phyloP scores from a whole-genome alignment of 352 stramenopile species.

The Ophiocytium majus region DNA sequence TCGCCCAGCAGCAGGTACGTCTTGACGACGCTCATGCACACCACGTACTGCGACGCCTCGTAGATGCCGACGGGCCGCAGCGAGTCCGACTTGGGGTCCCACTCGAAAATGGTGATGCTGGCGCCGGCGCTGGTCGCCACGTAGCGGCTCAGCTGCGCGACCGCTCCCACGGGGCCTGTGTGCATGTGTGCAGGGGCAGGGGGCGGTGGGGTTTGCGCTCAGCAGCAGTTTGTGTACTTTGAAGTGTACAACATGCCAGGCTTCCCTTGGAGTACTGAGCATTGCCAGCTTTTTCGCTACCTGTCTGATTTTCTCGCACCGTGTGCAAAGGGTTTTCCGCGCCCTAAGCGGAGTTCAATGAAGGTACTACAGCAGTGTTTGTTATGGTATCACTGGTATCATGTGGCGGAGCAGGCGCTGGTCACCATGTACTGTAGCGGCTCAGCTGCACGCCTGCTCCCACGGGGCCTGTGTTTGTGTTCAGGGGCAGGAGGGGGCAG shows the following conservation, averaged over 20 bases:
- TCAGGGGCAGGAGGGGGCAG: not conserved
- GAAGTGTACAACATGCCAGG: too few species aligned
- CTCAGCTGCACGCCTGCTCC: conserved; percentile 24
- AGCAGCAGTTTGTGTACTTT: too few species aligned
- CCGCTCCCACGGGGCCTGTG: conserved; percentile 17
- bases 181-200: not conserved
- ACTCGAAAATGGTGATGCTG: conserved; percentile 26
- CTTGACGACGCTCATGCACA: conserved; percentile 28
- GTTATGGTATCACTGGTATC: too few species aligned
- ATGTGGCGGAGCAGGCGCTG: not conserved
- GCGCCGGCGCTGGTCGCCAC: not conserved
- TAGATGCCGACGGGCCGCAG: conserved; percentile 42
- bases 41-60: conserved; percentile 37
- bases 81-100: conserved; percentile 34
- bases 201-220: not conserved
- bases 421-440: not conserved
- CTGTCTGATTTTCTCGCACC: too few species aligned
- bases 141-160: not conserved
- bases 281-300: too few species aligned
- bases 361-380: too few species aligned
- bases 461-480: not conserved
- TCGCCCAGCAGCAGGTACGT: conserved; percentile 36
- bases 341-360: too few species aligned
- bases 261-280: too few species aligned
- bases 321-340: too few species aligned